A percentile compares a stretch with the other conserved stretches of the same genome.
Evolutionary conservation across 805 yeast genomes (phyloP).

Genomic region (Wickerhamiella musiphila): DNA sequence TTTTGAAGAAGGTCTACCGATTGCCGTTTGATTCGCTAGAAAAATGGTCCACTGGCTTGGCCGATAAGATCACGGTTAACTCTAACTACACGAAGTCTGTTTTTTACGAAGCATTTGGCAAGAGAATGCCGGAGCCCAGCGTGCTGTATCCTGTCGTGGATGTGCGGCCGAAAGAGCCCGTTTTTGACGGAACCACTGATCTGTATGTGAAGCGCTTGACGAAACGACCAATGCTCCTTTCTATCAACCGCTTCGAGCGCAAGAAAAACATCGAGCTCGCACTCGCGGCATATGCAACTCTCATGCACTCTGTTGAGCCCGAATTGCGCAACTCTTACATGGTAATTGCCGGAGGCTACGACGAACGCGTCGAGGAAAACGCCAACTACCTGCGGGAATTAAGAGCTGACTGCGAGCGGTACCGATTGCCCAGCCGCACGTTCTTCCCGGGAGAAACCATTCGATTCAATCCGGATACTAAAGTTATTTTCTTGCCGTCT

Average conservation of each 20-base stretch:
- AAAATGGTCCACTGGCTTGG: slow-evolving; percentile 54
- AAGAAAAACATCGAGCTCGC: slow-evolving; percentile 75
- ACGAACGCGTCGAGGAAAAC: slow-evolving; percentile 57
- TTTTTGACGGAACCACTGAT: slow-evolving; percentile 3
- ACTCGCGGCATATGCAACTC: slow-evolving; percentile 41
- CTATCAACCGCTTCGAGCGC: slow-evolving; percentile 77
- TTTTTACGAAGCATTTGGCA: slow-evolving; percentile 45
- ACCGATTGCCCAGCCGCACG: slow-evolving; percentile 31
- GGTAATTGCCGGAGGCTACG: slow-evolving; percentile 85
- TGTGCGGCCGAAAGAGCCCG: slow-evolving; percentile 2
- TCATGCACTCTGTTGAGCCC: slow-evolving; percentile 20
- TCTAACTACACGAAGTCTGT: slow-evolving; percentile 64
- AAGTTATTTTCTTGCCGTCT: slow-evolving; percentile 66
- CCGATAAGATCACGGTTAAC: slow-evolving; percentile 76
- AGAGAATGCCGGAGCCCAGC: slow-evolving; percentile 24
- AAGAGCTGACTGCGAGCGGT: slow-evolving; percentile 28
- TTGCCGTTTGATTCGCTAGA: slow-evolving; percentile 73
- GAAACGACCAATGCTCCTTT: slow-evolving; percentile 32
- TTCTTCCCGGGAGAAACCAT: slow-evolving; percentile 16
- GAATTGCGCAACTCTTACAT: slow-evolving; percentile 25
- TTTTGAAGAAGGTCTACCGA: slow-evolving; percentile 49
- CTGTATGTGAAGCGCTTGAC: slow-evolving; percentile 2
- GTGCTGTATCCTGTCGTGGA: slow-evolving; percentile 74
- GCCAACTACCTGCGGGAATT: slow-evolving; percentile 51
- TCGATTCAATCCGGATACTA: slow-evolving; percentile 15